Evolutionary conservation across 75 land plant genomes (phyloP), one percentile per base, ranked within the genome.

Genomic region (Azolla pinnata): DNA sequence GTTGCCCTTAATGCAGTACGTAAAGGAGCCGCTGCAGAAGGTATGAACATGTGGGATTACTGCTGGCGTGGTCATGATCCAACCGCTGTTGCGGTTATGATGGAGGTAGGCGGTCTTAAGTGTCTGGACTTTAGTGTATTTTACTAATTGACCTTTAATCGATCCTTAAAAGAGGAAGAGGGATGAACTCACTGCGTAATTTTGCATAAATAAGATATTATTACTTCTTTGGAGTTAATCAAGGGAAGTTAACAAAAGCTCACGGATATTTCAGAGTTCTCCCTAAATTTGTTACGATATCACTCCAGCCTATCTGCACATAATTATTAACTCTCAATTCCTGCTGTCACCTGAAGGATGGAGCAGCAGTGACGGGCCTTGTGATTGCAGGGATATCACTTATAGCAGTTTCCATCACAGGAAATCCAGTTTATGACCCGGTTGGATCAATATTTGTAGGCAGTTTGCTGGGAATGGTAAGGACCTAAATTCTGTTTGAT

Each of bases 51-150:
- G 50, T 66, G 85, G 46, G 98, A 93, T 35, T 93, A 88, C 63
- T 56, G 83, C 10, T 93, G 98, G 98, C 95, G 95, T 65, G 95
- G 98, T 68, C 96, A 93, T 85, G 98, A 93, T 63, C 98, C 96
- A 47, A 93, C 98, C 31, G 65, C 98, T 40, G 98, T 93, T 60
- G 96, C 96, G 50, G 95, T 93, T 42, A 79, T 93, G 95, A 88
- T 90, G 72, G 95, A 92, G 97, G 97, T 88, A 54, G 38, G 19
- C 53, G 4, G n/a, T n/a, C n/a, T 38, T 42, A 31, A 18, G 4
- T 21, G 21, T 40, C 2, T 30, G 10, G 1, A 2, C 2, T 14
- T 21, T 42, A 26, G 68, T 20, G 21, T 48, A 0, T 27, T 28
- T 61, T 31, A 20, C 18, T 25, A 0, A 29, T n/a, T n/a, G n/a